Base-by-base conservation (phyloP, 805 yeast species). In the Starmerella vaccinii region DNA sequence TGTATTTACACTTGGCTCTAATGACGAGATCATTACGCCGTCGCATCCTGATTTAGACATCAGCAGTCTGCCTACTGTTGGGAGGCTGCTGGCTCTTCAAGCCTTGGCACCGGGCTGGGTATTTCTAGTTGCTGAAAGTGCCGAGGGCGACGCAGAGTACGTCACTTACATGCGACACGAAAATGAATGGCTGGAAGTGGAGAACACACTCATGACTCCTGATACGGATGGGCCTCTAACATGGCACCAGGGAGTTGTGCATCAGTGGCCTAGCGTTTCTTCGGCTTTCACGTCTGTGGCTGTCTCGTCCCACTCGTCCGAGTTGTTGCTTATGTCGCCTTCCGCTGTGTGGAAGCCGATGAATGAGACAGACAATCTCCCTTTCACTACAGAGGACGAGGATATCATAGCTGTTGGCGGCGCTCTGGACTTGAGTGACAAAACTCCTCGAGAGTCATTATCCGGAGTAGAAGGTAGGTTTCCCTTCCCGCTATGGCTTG, bases 401-500 rank as follows among this genome's bases (percentile, higher is more conserved):
- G 57, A 53, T 45, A n/a, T 52, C 49, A 29, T 53, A 3, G 29
- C 57, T 4, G 33, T 54, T 5, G 64, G 64, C 5, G 52, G 52
- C 12, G 54, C 49, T 1, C 27, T 59, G 7, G 57, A 49, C 24
- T 47, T 46, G 34, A 29, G 44, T 2, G 38, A 49, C 15, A 18
- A 32, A 10, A 24, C 32, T 4, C 30, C 21, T 4, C 51, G 46
- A 3, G 18, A 6, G 5, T 39, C 47, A 1, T 35, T 59, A 24
- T 45, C 50, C 12, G 57, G 59, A 8, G 38, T 51, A 7, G 59
- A 54, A 8, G 21, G 27, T 21, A 42, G 49, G 15, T 9, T 19
- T 2, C 30, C 50, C 3, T 7, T 52, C 24, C 63, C 64, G 1
- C 18, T 60, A 2, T 40, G 52, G 51, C 50, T 56, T 21, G 46